Percentiles rank a stretch among this genome's conserved stretches.
Conservation (phyloP, 2,329 filamentous ascomycete species). For the Pseudogymnoascus sp. region DNA sequence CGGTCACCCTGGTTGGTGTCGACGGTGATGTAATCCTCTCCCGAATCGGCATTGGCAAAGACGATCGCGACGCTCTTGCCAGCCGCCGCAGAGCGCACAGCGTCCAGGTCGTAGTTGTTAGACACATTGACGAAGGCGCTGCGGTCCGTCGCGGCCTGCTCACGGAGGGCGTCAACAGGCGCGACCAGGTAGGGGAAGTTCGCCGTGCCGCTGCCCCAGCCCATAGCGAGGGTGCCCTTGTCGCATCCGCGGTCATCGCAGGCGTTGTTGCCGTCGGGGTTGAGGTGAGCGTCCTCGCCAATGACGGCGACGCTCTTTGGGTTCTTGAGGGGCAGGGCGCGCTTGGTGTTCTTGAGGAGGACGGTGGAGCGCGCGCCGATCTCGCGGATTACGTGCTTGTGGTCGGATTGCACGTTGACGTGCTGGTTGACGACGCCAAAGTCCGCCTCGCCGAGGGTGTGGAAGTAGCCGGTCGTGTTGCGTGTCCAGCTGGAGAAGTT, state of each 20-base stretch:
- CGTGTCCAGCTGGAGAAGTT: slow-evolving; percentile 87
- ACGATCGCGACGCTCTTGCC: slow-evolving; percentile 67
- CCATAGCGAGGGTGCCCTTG: slow-evolving; percentile 60
- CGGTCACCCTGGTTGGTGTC: slow-evolving; percentile 83
- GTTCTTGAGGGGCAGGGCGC: slow-evolving; percentile 66
- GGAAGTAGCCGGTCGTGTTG: slow-evolving; percentile 63
- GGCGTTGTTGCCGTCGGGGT: slow-evolving; percentile 67
- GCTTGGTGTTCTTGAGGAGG: slow-evolving; percentile 73
- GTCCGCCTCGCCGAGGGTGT: slow-evolving; percentile 53
- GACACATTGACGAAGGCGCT: slow-evolving; percentile 58
- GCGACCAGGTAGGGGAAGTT: slow-evolving; percentile 70
- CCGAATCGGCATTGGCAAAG: slow-evolving; percentile 80
- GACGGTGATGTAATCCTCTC: slow-evolving; percentile 78
- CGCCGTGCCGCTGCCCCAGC: slow-evolving; percentile 69
- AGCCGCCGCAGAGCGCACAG: slow-evolving; percentile 57
- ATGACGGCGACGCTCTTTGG: slow-evolving; percentile 70
- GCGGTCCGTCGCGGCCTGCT: slow-evolving; percentile 51
- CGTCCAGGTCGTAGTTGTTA: slow-evolving; percentile 44
- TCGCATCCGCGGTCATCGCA: slow-evolving; percentile 52
- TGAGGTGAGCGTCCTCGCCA: slow-evolving; percentile 75
- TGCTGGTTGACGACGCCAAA: slow-evolving; percentile 68
- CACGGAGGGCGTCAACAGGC: slow-evolving; percentile 61
- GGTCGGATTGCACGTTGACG: slow-evolving; percentile 73
- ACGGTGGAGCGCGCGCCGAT: slow-evolving; percentile 75
- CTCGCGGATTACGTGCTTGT: slow-evolving; percentile 64